These are phyloP conservation scores for Aureobasidium subglaciale DNA, from an alignment of 2,329 filamentous ascomycete species.

Conservation along the genomic window DNA sequence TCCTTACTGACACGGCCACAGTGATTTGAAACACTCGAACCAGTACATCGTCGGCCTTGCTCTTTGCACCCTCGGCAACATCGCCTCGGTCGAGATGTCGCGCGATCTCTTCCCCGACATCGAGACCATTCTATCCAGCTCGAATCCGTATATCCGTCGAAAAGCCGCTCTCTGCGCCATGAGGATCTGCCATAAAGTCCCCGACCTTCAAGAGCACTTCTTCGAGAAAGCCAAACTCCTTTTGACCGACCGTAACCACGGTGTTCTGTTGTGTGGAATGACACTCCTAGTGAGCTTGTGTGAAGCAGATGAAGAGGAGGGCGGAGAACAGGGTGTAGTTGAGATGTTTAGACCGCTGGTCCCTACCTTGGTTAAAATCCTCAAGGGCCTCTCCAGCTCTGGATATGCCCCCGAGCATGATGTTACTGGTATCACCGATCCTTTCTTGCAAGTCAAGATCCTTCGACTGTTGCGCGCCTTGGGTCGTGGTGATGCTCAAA, in stretches of 20 bases:
- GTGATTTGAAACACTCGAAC: constrained; percentile 93
- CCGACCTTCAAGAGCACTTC: constrained; percentile 95
- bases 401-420: constrained; percentile 97
- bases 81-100: constrained; percentile 97
- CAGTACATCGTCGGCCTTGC: constrained; percentile 97
- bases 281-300: constrained; percentile 89
- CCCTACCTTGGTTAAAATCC: constrained; percentile 76
- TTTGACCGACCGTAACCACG: constrained; percentile 88
- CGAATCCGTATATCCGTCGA: constrained; percentile 95
- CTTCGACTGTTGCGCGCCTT: constrained; percentile 78
- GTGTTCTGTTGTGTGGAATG: constrained; percentile 84
- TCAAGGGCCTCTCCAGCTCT: constrained; percentile 88
- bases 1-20: constrained; percentile 33
- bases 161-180: constrained; percentile 98
- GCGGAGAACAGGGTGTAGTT: constrained; percentile 79
- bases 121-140: constrained; percentile 81
- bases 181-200: constrained; percentile 96
- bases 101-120: constrained; percentile 94
- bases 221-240: constrained; percentile 85
- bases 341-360: constrained; percentile 85
- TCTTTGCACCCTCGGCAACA: constrained; percentile 93
- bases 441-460: constrained; percentile 96
- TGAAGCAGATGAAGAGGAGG: constrained; percentile 88
- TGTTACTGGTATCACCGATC: constrained; percentile 95
- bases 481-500: constrained; percentile 75